These are phyloP conservation scores for Fonsecaea pedrosoi DNA, from an alignment of 2,329 filamentous ascomycete genomes.

Conservation along the genomic window DNA sequence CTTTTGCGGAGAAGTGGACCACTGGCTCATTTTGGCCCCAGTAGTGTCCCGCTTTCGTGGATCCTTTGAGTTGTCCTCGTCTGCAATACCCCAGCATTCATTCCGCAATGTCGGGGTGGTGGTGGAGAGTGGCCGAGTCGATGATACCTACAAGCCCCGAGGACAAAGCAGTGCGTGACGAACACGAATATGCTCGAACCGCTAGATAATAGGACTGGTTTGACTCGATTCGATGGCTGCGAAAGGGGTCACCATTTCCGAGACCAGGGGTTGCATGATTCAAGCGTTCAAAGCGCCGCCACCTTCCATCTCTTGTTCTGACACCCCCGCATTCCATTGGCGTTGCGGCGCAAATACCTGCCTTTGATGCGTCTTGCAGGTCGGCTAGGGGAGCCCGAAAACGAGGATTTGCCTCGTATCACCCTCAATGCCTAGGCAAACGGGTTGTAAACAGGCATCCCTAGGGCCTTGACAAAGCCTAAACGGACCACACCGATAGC, in stretches of 20 bases:
- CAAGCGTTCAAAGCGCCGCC: not conserved
- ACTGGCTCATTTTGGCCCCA: not conserved
- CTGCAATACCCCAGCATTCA: not conserved
- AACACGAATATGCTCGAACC: not conserved
- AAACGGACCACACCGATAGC: slow-evolving; percentile 7
- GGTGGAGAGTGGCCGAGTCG: not conserved
- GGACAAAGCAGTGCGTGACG: not conserved
- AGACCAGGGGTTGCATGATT: not conserved
- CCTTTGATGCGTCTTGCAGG: not conserved
- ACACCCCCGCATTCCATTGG: not conserved
- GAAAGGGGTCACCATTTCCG: not conserved
- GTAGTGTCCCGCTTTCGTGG: slow-evolving; percentile 1
- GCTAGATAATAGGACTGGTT: not conserved
- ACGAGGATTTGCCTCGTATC: not conserved
- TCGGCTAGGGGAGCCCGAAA: not conserved
- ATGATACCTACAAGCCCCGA: not conserved
- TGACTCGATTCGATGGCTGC: not conserved
- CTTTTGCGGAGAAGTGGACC: slow-evolving; percentile 7
- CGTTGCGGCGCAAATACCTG: not conserved
- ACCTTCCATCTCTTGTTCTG: slow-evolving; percentile 1
- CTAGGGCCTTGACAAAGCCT: not conserved
- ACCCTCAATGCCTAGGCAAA: not conserved
- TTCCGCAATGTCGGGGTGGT: not conserved
- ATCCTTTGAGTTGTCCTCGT: slow-evolving; percentile 2
- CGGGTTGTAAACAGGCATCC: not conserved